phyloP scores from a whole-genome alignment of 768 basidiomycete genomes.

The Phanerochaete carnosa region DNA sequence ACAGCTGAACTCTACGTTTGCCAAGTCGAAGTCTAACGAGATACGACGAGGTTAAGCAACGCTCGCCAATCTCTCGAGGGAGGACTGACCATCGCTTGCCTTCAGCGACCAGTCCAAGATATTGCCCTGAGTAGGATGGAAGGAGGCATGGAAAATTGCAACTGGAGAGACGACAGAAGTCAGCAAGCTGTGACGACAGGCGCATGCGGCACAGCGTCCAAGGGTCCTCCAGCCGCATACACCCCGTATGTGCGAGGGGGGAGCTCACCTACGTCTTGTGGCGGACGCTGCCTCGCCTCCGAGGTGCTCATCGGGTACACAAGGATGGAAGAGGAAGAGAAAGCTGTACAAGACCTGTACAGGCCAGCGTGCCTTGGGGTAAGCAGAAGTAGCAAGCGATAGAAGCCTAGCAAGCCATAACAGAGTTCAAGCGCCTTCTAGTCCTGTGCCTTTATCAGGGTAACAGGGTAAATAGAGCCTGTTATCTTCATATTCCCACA shows the following conservation, averaged over 20 bases:
- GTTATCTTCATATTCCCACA: background rate
- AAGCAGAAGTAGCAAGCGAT: no score
- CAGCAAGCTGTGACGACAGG: background rate
- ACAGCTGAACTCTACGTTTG: constrained; percentile 75
- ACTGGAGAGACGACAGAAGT: constrained; percentile 36
- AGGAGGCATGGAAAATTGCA: constrained; percentile 81
- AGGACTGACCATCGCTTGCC: constrained; percentile 56
- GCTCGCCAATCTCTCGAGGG: background rate
- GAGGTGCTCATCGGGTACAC: background rate
- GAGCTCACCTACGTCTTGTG: constrained; percentile 6
- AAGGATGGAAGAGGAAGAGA: background rate
- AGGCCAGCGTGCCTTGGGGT: constrained; percentile 3
- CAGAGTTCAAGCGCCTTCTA: background rate
- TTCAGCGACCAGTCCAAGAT: constrained; percentile 76
- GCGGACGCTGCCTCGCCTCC: background rate
- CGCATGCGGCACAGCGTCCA: background rate
- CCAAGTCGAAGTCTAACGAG: constrained; percentile 56
- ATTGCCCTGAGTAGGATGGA: constrained; percentile 82
- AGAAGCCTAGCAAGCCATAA: background rate
- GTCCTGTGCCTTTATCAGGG: no score
- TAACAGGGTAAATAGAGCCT: background rate
- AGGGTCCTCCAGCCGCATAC: background rate
- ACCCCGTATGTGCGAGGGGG: background rate
- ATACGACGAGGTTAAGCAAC: background rate
- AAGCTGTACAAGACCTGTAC: background rate